phyloP scores from a whole-genome alignment of 2,329 filamentous ascomycete genomes.

The Sodiomyces alkalinus region DNA sequence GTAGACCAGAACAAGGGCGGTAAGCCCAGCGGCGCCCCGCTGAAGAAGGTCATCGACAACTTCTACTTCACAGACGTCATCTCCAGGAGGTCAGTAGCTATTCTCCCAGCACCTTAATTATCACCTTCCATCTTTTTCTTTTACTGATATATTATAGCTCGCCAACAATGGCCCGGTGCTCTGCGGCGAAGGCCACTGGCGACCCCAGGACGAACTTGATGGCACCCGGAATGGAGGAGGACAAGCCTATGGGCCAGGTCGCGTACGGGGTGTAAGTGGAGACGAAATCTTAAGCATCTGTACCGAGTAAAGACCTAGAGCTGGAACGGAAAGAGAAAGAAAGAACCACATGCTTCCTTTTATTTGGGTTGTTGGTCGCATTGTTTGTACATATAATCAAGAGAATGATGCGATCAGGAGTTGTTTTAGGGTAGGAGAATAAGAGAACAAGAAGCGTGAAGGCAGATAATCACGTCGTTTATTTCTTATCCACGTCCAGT shows the following conservation, averaged over 20 bases:
- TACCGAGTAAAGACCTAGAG: conserved; percentile 4
- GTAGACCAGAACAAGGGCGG: conserved; percentile 91
- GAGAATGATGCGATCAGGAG: conserved; percentile 14
- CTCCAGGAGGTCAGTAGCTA: conserved; percentile 63
- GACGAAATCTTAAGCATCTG: no score
- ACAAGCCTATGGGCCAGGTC: conserved; percentile 45
- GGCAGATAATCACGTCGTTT: no score
- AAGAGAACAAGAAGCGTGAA: no score
- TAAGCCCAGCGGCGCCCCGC: conserved; percentile 52
- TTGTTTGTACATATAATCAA: conserved; percentile 24
- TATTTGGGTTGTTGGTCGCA: conserved; percentile 14
- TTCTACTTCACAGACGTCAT: conserved; percentile 98
- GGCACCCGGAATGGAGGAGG: conserved; percentile 53
- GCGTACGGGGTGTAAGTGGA: conserved; percentile 37
- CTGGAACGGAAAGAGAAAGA: conserved; percentile 21
- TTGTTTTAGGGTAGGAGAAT: no score
- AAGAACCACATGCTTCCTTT: conserved; percentile 19
- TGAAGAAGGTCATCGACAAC: conserved; percentile 82
- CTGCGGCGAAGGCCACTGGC: conserved; percentile 72
- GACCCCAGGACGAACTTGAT: conserved; percentile 69
- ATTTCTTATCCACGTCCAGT: no score
- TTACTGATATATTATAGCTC: conserved; percentile 43
- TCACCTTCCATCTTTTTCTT: no score
- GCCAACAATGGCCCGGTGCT: conserved; percentile 96
- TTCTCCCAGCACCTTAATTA: conserved; percentile 7